phyloP scores from a whole-genome alignment of 2,329 filamentous ascomycete genomes.

The Curvularia lunata region DNA sequence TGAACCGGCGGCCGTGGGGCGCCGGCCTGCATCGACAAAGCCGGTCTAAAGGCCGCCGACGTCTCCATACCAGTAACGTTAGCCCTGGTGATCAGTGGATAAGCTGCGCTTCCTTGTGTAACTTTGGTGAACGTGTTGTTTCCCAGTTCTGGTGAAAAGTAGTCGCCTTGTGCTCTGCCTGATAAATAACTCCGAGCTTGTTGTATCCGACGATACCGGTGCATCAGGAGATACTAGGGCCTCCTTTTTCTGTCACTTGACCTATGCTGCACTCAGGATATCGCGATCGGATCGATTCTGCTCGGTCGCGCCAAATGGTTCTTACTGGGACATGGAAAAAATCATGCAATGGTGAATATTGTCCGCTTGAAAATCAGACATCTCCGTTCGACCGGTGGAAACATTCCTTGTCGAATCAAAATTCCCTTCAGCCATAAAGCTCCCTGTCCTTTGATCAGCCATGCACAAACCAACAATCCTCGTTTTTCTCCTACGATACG shows the following conservation, averaged over 20 bases:
- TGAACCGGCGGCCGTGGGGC: conserved; percentile 7
- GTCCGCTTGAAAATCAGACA: neutral
- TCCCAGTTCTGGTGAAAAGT: neutral
- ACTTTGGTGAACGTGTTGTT: neutral
- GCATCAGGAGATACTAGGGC: conserved; percentile 1
- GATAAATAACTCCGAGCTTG: neutral
- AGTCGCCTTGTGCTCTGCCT: neutral
- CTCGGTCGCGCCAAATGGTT: too few species aligned
- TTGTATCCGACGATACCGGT: neutral
- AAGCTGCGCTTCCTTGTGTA: neutral
- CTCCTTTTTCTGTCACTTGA: neutral
- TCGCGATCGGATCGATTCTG: neutral
- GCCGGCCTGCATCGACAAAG: neutral
- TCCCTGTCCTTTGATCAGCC: conserved; percentile 48
- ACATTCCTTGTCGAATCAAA: conserved; percentile 39
- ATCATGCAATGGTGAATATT: too few species aligned
- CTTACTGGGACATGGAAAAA: too few species aligned
- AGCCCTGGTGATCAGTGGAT: neutral
- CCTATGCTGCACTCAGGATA: neutral
- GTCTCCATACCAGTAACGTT: neutral
- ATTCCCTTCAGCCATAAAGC: conserved; percentile 49
- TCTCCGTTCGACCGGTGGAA: conserved; percentile 18
- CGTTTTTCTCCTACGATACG: conserved; percentile 8
- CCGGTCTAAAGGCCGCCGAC: neutral
- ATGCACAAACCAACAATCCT: conserved; percentile 18